Evolutionary conservation across 345 rosid species (phyloP).

Genomic region (Salix suchowensis): DNA sequence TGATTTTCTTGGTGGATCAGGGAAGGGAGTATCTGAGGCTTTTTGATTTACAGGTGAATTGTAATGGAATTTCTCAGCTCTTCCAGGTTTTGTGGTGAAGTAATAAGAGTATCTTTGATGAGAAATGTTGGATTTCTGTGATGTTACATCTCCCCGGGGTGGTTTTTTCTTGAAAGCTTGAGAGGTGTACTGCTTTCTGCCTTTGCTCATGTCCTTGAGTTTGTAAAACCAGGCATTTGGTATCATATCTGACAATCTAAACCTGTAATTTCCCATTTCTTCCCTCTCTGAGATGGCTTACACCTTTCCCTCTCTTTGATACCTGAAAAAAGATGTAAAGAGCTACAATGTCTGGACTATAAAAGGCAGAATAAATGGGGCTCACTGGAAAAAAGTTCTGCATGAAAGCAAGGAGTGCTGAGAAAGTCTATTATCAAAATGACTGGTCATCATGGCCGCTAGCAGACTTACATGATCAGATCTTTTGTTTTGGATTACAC

Average conservation of each 20-base stretch:
- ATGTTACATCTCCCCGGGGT: neutral
- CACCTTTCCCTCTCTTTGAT: slow-evolving; percentile 15
- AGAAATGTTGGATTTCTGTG: slow-evolving; percentile 8
- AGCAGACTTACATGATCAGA: neutral
- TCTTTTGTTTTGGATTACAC: neutral
- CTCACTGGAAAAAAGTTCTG: slow-evolving; percentile 6
- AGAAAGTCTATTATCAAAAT: neutral
- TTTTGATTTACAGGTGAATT: slow-evolving; percentile 15
- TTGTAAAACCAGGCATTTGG: slow-evolving; percentile 87
- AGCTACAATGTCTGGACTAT: neutral
- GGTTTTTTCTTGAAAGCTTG: slow-evolving; percentile 2
- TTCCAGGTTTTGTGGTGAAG: slow-evolving; percentile 3
- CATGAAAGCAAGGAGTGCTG: slow-evolving; percentile 9
- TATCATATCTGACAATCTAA: slow-evolving; percentile 66
- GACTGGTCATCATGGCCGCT: neutral
- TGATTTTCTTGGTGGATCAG: slow-evolving; percentile 16
- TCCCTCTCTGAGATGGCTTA: slow-evolving; percentile 6
- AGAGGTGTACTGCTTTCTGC: slow-evolving; percentile 11
- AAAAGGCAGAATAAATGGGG: neutral
- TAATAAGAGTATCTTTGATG: slow-evolving; percentile 14
- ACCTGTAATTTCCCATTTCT: slow-evolving; percentile 71
- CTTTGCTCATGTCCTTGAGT: slow-evolving; percentile 53
- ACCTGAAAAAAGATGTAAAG: neutral
- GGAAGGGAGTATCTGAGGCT: slow-evolving; percentile 15
- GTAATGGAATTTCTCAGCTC: slow-evolving; percentile 34